Conservation (phyloP, 2,329 filamentous ascomycete genomes). For the Aspergillus caelatus region DNA sequence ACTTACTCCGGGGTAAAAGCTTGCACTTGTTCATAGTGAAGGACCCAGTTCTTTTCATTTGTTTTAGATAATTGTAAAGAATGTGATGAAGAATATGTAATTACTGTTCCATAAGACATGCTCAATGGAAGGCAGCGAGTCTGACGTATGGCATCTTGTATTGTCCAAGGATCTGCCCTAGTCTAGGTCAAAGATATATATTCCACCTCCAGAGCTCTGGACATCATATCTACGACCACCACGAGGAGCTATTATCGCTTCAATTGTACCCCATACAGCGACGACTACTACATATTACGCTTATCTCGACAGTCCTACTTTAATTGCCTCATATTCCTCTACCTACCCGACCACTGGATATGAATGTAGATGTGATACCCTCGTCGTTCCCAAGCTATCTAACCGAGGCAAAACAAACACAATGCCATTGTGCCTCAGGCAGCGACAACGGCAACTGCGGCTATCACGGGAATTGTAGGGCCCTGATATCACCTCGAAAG, state of each 20-base stretch:
- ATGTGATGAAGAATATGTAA: neutral
- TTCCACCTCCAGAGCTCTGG: neutral
- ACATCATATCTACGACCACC: neutral
- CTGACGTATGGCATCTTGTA: fast-evolving
- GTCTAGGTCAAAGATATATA: neutral
- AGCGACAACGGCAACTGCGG: neutral
- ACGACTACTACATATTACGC: neutral
- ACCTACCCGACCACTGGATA: neutral
- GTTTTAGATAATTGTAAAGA: neutral
- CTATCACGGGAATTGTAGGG: neutral
- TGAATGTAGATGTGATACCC: neutral
- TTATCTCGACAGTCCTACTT: neutral
- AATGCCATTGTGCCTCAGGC: neutral
- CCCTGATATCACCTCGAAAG: neutral
- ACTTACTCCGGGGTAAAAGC: neutral
- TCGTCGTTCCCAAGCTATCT: neutral
- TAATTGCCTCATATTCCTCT: neutral
- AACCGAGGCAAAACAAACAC: neutral
- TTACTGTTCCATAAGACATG: neutral
- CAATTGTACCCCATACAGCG: neutral
- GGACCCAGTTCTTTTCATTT: neutral
- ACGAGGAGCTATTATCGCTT: neutral
- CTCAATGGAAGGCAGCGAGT: neutral
- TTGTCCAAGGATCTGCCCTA: neutral
- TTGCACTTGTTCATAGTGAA: neutral